Conservation (phyloP, 176 grass and related monocot species). For the Bonia amplexicaulis region DNA sequence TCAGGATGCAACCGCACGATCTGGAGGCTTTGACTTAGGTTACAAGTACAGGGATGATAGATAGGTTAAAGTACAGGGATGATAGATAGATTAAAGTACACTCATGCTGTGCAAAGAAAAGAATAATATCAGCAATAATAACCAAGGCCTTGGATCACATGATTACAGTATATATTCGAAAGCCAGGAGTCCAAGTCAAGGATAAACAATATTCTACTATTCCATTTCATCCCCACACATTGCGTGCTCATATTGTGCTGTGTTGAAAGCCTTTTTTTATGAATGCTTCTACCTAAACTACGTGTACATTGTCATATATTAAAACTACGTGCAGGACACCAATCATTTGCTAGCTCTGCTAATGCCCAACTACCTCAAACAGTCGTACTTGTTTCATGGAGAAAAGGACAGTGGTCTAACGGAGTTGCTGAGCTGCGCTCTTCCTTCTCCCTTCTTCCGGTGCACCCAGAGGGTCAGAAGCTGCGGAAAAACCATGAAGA, state of each 20-base stretch:
- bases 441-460: not conserved
- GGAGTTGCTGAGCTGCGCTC: not conserved
- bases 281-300: not conserved
- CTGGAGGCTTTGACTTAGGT: not conserved
- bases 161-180: not conserved
- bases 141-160: not conserved
- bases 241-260: not conserved
- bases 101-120: not conserved
- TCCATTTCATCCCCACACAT: not conserved
- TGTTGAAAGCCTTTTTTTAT: not conserved
- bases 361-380: not conserved
- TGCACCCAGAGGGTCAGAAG: too few relatives aligned
- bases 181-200: not conserved
- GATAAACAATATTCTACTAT: not conserved
- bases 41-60: not conserved
- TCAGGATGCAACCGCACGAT: not conserved
- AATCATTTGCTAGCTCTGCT: not conserved
- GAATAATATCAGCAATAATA: not conserved
- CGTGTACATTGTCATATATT: not conserved
- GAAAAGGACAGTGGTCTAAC: not conserved
- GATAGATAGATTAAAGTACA: not conserved
- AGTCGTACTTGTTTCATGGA: not conserved
- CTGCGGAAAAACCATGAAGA: too few relatives aligned
- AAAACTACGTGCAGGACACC: not conserved
- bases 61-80: not conserved